Evolutionary conservation across 2,329 filamentous ascomycete species (phyloP).

Genomic region (Colletotrichum cereale): DNA sequence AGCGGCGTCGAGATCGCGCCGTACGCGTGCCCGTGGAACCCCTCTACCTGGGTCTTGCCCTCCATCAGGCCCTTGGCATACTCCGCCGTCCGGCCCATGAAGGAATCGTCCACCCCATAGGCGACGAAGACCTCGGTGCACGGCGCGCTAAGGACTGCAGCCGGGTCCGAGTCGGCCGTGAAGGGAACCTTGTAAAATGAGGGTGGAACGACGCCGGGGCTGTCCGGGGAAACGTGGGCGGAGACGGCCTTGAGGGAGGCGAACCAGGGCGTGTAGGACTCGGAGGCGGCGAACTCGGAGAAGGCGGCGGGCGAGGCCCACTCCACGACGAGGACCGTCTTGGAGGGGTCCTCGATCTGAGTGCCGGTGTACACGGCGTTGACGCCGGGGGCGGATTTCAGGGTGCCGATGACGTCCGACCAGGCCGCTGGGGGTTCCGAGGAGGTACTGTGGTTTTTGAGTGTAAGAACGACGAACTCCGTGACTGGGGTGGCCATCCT

Average conservation of each 20-base stretch:
- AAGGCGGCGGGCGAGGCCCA: conserved; percentile 52
- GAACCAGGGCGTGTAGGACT: conserved; percentile 56
- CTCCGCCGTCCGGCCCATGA: conserved; percentile 35
- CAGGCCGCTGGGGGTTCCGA: conserved; percentile 31
- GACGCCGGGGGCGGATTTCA: conserved; percentile 48
- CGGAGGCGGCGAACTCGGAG: conserved; percentile 56
- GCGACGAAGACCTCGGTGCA: conserved; percentile 55
- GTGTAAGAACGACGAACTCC: conserved; percentile 38
- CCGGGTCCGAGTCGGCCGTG: conserved; percentile 35
- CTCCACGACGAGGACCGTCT: conserved; percentile 50
- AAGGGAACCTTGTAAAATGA: conserved; percentile 43
- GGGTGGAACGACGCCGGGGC: conserved; percentile 36
- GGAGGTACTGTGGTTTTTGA: conserved; percentile 27
- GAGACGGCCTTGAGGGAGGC: conserved; percentile 52
- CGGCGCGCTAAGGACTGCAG: conserved; percentile 50
- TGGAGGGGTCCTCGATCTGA: conserved; percentile 50
- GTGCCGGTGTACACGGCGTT: conserved; percentile 51
- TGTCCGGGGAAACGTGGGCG: conserved; percentile 8
- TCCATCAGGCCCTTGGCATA: conserved; percentile 49
- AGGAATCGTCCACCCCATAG: conserved; percentile 48
- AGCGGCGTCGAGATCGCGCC: conserved; percentile 50
- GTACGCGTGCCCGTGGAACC: conserved; percentile 49
- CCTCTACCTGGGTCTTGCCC: conserved; percentile 44
- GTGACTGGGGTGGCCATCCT: conserved; percentile 33
- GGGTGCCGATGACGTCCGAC: conserved; percentile 26